Percentiles rank a stretch among this genome's conserved stretches.
phyloP scores from a whole-genome alignment of 108 stramenopile genomes.

The Pinguiococcus pyrenoidosus region DNA sequence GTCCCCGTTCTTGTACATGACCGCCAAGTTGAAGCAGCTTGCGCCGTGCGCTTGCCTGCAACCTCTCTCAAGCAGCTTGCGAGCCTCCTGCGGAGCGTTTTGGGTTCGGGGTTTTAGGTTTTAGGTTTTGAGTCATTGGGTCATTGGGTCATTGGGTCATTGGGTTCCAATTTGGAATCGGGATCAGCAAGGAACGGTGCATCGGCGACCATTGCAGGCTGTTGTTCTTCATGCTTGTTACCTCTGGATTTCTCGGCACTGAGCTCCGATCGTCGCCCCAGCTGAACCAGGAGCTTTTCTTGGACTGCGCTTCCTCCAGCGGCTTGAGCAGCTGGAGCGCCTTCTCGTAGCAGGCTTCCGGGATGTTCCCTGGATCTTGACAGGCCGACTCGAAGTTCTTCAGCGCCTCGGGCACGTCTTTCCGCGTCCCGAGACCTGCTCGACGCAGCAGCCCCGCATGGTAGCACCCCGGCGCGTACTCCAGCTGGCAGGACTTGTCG shows the following conservation, averaged over 20 bases:
- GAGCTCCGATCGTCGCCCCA: too few relatives aligned
- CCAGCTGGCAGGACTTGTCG: constrained; percentile 20
- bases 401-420: constrained; percentile 6
- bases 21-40: constrained; percentile 36
- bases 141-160: too few relatives aligned
- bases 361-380: constrained; percentile 17
- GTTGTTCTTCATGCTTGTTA: too few relatives aligned
- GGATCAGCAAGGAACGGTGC: too few relatives aligned
- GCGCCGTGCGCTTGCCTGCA: constrained; percentile 27
- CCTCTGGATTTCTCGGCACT: too few relatives aligned
- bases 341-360: constrained; percentile 25
- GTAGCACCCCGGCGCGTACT: constrained; percentile 25
- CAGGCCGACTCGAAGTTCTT: constrained; percentile 16
- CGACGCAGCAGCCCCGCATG: constrained; percentile 26
- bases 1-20: constrained; percentile 36
- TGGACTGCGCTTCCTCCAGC: constrained; percentile 6
- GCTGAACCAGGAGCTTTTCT: too few relatives aligned
- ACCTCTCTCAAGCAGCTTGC: constrained; percentile 11
- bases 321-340: constrained; percentile 14
- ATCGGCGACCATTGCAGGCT: too few relatives aligned
- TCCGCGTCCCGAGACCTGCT: not conserved
- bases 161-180: too few relatives aligned
- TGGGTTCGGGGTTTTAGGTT: too few relatives aligned
- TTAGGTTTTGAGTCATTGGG: too few relatives aligned
- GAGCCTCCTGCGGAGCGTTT: constrained; percentile 21